Base-by-base conservation (phyloP, 805 yeast genomes). In the Candida taoyuanica region DNA sequence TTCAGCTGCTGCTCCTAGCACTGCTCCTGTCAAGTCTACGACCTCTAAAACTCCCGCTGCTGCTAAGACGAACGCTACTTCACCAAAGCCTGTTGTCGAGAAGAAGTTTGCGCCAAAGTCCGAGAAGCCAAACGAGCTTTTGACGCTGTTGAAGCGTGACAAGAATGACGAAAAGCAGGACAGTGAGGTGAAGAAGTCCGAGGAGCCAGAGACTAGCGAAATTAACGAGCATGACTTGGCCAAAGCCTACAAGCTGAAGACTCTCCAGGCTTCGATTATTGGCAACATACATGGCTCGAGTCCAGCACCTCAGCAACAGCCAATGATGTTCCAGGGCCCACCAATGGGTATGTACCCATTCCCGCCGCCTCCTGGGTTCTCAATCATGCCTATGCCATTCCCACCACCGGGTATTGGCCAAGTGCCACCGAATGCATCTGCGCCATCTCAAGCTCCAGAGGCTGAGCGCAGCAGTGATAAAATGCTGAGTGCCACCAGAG, bases 71-170 rank as follows among this genome's bases (percentile, higher is more conserved):
- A 31, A 46, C 29, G 15, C 44, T 39, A 18, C 36, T 12, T 34
- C 39, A 33, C 28, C 19, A 24, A 34, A 39, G 34, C 32, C 29
- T 26, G 35, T 17, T 18, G 14, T 39, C 3, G 13, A 16, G 31
- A 25, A 30, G 24, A 35, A 36, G 17, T 7, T 31, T n/a, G 13
- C 36, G 13, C 29, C 32, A 28, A 27, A 19, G 24, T 17, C 31
- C 11, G 18, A 50, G 55, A 61, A 49, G 55, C 55, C 67, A 5
- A 65, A 67, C 36, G 78, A 72, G 33, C 56, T 75, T 19, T 55
- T 74, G 40, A 60, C 66, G 7, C 54, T 69, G 38, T 64, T 75
- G 43, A 71, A 72, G 48, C 62, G 62, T 14, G 30, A 28, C 7
- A 67, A 71, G 46, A 57, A 59, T 2, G 60, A 61, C 19, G 40